Base-by-base conservation (phyloP, 306 rosid genomes). In the Pyrus pyrifolia region DNA sequence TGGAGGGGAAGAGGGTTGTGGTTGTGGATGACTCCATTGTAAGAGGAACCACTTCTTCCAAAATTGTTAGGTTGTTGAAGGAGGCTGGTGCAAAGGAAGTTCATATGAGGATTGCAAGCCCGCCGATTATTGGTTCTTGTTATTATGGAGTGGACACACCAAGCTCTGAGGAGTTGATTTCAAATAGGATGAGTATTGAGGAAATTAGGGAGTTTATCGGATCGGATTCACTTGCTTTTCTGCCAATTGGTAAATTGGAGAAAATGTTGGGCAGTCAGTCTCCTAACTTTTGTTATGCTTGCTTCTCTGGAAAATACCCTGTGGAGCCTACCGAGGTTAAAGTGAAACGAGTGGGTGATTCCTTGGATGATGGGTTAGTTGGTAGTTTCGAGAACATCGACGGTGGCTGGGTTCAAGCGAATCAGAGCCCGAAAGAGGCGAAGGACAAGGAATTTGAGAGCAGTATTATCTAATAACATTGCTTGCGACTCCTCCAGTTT, bases 81-180 rank as follows among this genome's bases (percentile, higher is more conserved):
- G 97, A 96, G 74, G 93, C 98, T 10, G 99, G 99, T 11, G 99
- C 99, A 0, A 96, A 86, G 60, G 99, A 96, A 79, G 98, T 96
- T 76, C 99, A 96, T 70, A 96, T 96, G 99, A 92, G 98, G 81
- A 96, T 96, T 68, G 96, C 98, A 2, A 88, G 97, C 67, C 99
- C 99, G 4, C 98, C 99, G 0, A 96, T 96, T 9, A 91, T 92
- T 8, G 97, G 83, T 2, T 92, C 99, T 2, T 96, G 99, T 70
- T 96, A 96, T 64, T 96, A 96, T 51, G 99, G 98, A 18, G 99
- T 96, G 44, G 99, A 96, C 71, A 96, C 98, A 38, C 99, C 99
- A 11, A 96, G 97, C 49, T 78, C 99, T 0, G 98, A 91, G 85
- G 99, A 95, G 82, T 76, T 95, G 86, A 95, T 95, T 8, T 96